Evolutionary conservation across 2,329 filamentous ascomycete genomes (phyloP).

Genomic region (Polytolypa hystricis): DNA sequence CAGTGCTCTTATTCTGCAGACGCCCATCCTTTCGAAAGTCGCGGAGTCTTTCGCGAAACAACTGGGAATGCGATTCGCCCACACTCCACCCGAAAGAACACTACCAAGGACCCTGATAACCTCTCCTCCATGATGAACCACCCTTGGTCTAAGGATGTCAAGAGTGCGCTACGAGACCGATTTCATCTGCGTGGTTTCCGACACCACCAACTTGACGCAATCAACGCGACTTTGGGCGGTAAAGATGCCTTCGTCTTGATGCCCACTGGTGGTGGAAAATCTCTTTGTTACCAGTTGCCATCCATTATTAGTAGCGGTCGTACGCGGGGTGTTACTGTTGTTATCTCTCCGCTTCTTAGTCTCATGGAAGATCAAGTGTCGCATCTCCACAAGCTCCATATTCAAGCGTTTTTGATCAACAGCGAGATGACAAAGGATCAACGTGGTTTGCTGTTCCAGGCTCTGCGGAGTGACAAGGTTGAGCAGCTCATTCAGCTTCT

Average conservation of each 20-base stretch:
- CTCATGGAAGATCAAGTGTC: slow-evolving; percentile 95
- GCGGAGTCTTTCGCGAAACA: slow-evolving; percentile 31
- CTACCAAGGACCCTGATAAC: slow-evolving; percentile 21
- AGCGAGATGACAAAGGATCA: slow-evolving; percentile 57
- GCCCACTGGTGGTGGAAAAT: slow-evolving; percentile 96
- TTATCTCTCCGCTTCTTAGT: slow-evolving; percentile 88
- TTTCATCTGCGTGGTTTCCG: slow-evolving; percentile 83
- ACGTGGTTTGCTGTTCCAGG: slow-evolving; percentile 54
- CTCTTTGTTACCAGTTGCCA: slow-evolving; percentile 89
- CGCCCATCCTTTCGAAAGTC: slow-evolving; percentile 14
- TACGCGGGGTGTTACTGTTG: slow-evolving; percentile 78
- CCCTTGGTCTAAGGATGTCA: slow-evolving; percentile 80
- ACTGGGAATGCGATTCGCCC: slow-evolving; percentile 26
- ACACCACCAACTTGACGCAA: slow-evolving; percentile 84
- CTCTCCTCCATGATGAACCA: slow-evolving; percentile 44
- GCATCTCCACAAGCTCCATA: slow-evolving; percentile 62
- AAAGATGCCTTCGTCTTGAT: slow-evolving; percentile 92
- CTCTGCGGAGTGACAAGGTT: slow-evolving; percentile 51
- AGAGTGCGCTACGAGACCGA: slow-evolving; percentile 63
- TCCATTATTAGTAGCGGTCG: slow-evolving; percentile 70
- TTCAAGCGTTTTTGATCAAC: slow-evolving; percentile 74
- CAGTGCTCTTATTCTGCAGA: slow-evolving; percentile 11
- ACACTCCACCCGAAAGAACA: slow-evolving; percentile 20
- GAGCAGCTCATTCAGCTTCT: slow-evolving; percentile 74
- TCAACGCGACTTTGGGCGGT: slow-evolving; percentile 80